Evolutionary conservation across 1,139 yeast genomes (phyloP), one percentile per base, ranked within the genome.

Genomic region (Candida tunisiensis): DNA sequence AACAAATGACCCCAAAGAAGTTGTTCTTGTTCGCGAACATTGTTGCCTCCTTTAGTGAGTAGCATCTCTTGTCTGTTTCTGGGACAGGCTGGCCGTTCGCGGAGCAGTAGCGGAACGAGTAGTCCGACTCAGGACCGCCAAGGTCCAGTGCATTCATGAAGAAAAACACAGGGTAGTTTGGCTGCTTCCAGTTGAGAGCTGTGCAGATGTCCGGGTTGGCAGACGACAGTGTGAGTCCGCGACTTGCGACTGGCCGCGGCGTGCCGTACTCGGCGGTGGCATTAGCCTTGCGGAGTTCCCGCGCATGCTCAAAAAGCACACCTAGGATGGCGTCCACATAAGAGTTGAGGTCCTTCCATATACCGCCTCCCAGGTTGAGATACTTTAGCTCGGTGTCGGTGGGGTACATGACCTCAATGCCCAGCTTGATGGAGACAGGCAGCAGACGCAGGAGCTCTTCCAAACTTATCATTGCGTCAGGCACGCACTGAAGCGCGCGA

Each of bases 151-250:
- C 44, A 14, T 70, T 74, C 68, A 85, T 69, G 28, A 74, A 69
- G 51, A 79, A 77, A 39, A 88, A 74, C 1, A 88, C 96, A 0
- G 98, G 95, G 53, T 78, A 88, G 50, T 85, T 88, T 4, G 98
- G 98, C 53, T 88, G 98, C 51, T 88, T 88, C 98, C 98, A 88
- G 51, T 88, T 88, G 40, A 88, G 59, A 27, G 82, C 78, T 12
- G 93, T 82, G 52, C 98, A 88, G 12, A 83, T 80, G 27, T 74
- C 68, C 18, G 94, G 78, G 49, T 83, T 83, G 27, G 82, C 69
- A 1, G 95, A 80, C 11, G 92, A 69, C 50, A 88, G 78, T 6
- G 85, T 72, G 19, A 88, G 57, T 0, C 88, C 29, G 17, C 27
- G 27, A 17, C 12, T 17, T n/a, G 21, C 11, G 8, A 8, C 22